Evolutionary conservation across 108 stramenopile genomes (phyloP).

Genomic region (Chaetoceros tenuissimus): DNA sequence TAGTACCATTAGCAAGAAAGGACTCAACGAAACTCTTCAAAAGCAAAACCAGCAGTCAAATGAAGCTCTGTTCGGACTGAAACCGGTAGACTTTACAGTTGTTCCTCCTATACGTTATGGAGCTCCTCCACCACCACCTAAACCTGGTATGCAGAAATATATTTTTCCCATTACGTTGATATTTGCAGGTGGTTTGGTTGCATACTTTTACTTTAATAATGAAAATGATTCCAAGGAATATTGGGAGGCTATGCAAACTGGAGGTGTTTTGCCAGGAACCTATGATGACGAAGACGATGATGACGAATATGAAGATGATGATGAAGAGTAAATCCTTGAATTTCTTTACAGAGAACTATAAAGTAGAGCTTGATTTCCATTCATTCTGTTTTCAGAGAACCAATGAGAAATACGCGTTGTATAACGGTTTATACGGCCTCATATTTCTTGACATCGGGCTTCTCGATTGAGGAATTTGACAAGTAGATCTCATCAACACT

Average conservation of each 20-base stretch:
- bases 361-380: too few relatives aligned
- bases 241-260: constrained; percentile 39
- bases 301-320: constrained; percentile 26
- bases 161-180: constrained; percentile 10
- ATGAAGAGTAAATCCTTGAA: constrained; percentile 4
- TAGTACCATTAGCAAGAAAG: background rate
- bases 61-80: constrained; percentile 18
- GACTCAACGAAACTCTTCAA: background rate
- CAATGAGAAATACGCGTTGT: too few relatives aligned
- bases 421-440: too few relatives aligned
- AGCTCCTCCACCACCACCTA: constrained; percentile 35
- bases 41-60: background rate
- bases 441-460: too few relatives aligned
- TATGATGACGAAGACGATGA: constrained; percentile 38
- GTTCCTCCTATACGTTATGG: constrained; percentile 19
- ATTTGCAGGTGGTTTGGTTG: constrained; percentile 1
- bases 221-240: constrained; percentile 41
- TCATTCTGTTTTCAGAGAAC: too few relatives aligned
- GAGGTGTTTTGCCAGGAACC: constrained; percentile 13
- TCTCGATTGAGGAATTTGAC: too few relatives aligned
- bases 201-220: constrained; percentile 42
- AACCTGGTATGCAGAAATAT: constrained; percentile 21
- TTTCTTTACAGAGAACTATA: too few relatives aligned
- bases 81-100: constrained; percentile 30
- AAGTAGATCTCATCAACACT: too few relatives aligned